Conservation (phyloP, 371 early-diverging fungal species). For the Mucor circinelloides region DNA sequence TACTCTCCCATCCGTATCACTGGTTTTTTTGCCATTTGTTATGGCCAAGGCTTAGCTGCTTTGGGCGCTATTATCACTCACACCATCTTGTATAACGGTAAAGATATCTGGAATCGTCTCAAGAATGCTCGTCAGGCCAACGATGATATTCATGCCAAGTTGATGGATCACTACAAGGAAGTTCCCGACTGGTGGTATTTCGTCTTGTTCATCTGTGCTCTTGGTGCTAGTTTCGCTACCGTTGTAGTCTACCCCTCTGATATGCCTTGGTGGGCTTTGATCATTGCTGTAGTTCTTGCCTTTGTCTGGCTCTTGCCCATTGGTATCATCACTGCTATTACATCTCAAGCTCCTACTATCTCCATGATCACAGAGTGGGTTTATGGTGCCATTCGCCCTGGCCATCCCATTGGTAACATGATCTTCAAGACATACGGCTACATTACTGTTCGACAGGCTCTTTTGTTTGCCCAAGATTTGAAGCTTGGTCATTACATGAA, state of each 20-base stretch:
- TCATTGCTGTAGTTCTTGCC: conserved; percentile 66
- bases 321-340: conserved; percentile 57
- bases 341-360: conserved; percentile 45
- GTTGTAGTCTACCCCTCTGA: conserved; percentile 49
- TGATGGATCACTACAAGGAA: conserved; percentile 62
- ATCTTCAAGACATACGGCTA: conserved; percentile 65
- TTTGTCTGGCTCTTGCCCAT: conserved; percentile 71
- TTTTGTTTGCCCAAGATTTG: conserved; percentile 60
- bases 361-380: conserved; percentile 52
- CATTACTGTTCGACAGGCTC: conserved; percentile 58
- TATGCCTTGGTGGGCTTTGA: conserved; percentile 67
- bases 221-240: conserved; percentile 46
- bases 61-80: conserved; percentile 71
- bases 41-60: conserved; percentile 67
- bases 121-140: conserved; percentile 50
- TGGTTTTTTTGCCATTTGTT: conserved; percentile 73
- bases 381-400: conserved; percentile 56
- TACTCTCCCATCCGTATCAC: conserved; percentile 79
- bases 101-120: conserved; percentile 60
- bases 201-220: conserved; percentile 46
- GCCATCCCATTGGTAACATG: conserved; percentile 61
- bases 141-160: conserved; percentile 59
- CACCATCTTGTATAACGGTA: conserved; percentile 63
- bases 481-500: conserved; percentile 68
- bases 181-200: conserved; percentile 72